A percentile compares a stretch with the other conserved stretches of the same genome.
phyloP scores from a whole-genome alignment of 2,329 filamentous ascomycete genomes.

The Phaeosphaeriaceae sp. region DNA sequence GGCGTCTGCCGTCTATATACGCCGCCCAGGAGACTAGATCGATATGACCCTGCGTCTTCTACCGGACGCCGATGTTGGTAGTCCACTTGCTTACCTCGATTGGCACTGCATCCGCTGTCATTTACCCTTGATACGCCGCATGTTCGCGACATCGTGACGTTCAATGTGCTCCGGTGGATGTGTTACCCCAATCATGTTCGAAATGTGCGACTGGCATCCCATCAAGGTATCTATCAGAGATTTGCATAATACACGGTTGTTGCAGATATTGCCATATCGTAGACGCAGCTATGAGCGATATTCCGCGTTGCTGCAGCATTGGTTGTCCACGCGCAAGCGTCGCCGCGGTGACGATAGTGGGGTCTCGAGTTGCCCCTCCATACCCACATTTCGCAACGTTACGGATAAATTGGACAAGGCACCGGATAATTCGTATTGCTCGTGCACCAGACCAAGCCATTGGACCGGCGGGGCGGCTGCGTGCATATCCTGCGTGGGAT shows the following conservation, averaged over 20 bases:
- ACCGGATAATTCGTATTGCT: constrained; percentile 24
- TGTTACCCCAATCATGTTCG: background rate
- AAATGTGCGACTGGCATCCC: background rate
- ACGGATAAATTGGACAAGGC: constrained; percentile 28
- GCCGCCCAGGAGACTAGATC: constrained; percentile 26
- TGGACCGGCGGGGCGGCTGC: constrained; percentile 2
- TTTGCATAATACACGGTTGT: constrained; percentile 1
- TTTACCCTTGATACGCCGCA: constrained; percentile 28
- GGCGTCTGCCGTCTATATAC: constrained; percentile 29
- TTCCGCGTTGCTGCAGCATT: constrained; percentile 9
- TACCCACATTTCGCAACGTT: constrained; percentile 16
- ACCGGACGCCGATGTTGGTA: constrained; percentile 23
- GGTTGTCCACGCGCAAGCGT: constrained; percentile 9
- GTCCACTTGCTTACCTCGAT: constrained; percentile 20
- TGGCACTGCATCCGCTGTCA: constrained; percentile 20
- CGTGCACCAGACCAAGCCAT: constrained; percentile 2
- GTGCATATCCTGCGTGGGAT: constrained; percentile 9
- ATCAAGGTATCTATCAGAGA: background rate
- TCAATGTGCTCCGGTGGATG: background rate
- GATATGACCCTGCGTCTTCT: constrained; percentile 31
- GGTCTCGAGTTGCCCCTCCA: constrained; percentile 20
- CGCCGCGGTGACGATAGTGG: constrained; percentile 18
- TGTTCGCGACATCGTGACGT: constrained; percentile 3
- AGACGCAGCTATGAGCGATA: background rate
- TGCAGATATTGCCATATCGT: constrained; percentile 7